Evolutionary conservation across 805 yeast species (phyloP), one percentile per base, ranked within the genome.

Genomic region (Candida manassasensis): DNA sequence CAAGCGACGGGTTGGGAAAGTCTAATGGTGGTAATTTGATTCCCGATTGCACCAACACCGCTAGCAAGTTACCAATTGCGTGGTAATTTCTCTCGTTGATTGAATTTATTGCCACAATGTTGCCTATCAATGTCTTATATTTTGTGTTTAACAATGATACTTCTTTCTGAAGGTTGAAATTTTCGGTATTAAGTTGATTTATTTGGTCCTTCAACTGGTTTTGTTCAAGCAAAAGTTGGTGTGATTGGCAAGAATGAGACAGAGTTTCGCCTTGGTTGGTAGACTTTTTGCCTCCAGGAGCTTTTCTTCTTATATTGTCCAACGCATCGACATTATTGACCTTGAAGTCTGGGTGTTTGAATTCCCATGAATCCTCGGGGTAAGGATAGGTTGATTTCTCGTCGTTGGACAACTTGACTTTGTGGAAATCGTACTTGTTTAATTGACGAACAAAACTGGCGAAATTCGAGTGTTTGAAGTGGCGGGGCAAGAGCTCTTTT

Each of bases 391-490:
- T 50, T 40, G 51, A 54, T 48, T 72, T 73, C 41, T 77, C 84
- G 46, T 79, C 88, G 39, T 69, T 75, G 27, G 84, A 67, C 30
- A 77, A 69, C 54, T 90, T 85, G 29, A 93, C 95, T 63, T 93
- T 93, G 68, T 93, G 98, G 67, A 93, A 93, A 60, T 90, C 98
- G 55, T 93, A 93, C 61, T 93, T 93, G 70, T 93, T 93, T 50
- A 93, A 69, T 57, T 93, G 98, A 30, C 98, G 77, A 11, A 93
- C 97, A 70, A 93, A 93, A 21, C 93, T 81, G 14, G 97, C 94
- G 62, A 93, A 89, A 56, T 93, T 90, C 41, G 85, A 82, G 61
- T 93, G 98, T 58, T 93, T 93, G 70, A 89, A 93, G 63, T 87
- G 93, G 52, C 81, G 80, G 4, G 99, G 97, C 33, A 93, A 71